Evolutionary conservation across 2,329 filamentous ascomycete genomes (phyloP).

Genomic region (Aspergillus sp.): DNA sequence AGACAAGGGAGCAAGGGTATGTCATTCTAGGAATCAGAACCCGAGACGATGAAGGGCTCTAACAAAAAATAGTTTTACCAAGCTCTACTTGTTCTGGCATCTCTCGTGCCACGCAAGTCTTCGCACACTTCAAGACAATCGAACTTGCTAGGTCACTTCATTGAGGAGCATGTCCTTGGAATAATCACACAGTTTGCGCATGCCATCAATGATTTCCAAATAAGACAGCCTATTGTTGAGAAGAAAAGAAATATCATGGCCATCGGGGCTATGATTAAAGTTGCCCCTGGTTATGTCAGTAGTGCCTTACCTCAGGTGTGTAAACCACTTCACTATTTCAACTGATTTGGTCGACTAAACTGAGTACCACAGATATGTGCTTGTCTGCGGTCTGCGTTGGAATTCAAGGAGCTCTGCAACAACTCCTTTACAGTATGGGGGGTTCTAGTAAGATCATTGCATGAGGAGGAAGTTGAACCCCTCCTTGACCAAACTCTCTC

Average conservation of each 20-base stretch:
- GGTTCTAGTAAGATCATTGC: conserved; percentile 71
- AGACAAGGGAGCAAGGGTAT: conserved; percentile 56
- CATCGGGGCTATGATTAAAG: conserved; percentile 81
- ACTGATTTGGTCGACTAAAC: background rate
- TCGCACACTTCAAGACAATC: conserved; percentile 49
- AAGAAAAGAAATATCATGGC: conserved; percentile 76
- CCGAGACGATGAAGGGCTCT: background rate
- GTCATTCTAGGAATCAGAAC: conserved; percentile 21
- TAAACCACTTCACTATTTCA: conserved; percentile 8
- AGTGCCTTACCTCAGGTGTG: conserved; percentile 81
- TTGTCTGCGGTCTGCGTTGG: conserved; percentile 82
- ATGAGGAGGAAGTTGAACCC: conserved; percentile 73
- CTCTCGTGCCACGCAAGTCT: conserved; percentile 52
- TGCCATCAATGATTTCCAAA: conserved; percentile 67
- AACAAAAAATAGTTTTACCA: conserved; percentile 43
- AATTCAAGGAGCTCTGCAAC: conserved; percentile 71
- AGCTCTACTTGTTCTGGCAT: conserved; percentile 52
- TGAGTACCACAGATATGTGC: conserved; percentile 70
- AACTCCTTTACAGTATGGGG: conserved; percentile 83
- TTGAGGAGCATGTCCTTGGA: conserved; percentile 80
- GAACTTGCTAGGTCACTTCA: conserved; percentile 69
- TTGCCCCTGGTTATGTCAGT: conserved; percentile 71
- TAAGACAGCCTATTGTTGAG: conserved; percentile 62
- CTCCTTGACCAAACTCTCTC: conserved; percentile 89
- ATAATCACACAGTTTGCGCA: conserved; percentile 82